Conservation (phyloP, 495 filamentous ascomycete species). For the Talaromyces nanjingensis region DNA sequence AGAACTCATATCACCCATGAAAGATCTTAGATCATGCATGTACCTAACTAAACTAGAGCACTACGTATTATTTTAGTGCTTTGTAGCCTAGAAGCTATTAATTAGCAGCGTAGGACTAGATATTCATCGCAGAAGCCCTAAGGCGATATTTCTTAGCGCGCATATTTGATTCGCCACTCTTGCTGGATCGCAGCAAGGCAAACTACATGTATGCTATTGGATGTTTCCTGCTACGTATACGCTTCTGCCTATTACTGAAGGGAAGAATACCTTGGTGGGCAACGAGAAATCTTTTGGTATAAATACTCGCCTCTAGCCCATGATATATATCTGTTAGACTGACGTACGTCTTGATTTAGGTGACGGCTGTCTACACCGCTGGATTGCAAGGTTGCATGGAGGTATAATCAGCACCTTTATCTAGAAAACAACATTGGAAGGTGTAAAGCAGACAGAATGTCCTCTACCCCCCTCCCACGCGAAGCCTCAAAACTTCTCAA, state of each 20-base stretch:
- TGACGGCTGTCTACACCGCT: neutral
- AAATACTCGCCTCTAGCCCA: neutral
- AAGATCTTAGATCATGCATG: neutral
- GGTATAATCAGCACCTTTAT: too few relatives aligned
- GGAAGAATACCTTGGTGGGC: neutral
- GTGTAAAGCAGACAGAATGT: neutral
- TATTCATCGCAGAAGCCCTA: neutral
- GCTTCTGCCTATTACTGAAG: neutral
- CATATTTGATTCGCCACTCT: neutral
- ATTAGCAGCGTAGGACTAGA: neutral
- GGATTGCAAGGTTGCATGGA: neutral
- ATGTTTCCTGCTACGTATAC: conserved; percentile 1
- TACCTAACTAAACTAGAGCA: neutral
- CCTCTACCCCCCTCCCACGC: conserved; percentile 2
- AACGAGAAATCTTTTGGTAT: neutral
- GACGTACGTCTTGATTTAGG: neutral
- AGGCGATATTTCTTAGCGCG: neutral
- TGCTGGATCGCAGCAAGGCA: neutral
- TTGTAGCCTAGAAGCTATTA: neutral
- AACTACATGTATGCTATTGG: neutral
- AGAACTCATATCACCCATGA: too few relatives aligned
- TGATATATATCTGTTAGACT: neutral
- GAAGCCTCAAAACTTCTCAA: conserved; percentile 6
- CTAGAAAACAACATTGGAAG: too few relatives aligned
- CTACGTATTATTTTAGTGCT: neutral